Conservation (phyloP, 257 asterid genomes). For the Coffea eugenioides region DNA sequence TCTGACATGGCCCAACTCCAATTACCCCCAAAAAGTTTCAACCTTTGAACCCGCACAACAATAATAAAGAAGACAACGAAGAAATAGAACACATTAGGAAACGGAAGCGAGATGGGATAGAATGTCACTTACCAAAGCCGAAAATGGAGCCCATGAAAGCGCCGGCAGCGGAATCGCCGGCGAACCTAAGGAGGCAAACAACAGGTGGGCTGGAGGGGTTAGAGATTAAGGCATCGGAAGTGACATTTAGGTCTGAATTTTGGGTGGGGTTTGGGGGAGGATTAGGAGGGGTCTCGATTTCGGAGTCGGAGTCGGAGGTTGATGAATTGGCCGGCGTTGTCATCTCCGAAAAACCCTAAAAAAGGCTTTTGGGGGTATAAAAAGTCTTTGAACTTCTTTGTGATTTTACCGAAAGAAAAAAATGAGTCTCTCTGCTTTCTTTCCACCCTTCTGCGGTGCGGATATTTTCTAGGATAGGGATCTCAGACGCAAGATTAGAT, state of each 20-base stretch:
- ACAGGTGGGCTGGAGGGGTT: constrained; percentile 55
- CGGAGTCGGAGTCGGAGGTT: constrained; percentile 57
- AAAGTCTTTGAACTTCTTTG: background rate
- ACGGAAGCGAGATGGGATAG: background rate
- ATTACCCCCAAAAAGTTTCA: background rate
- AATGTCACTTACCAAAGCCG: constrained; percentile 54
- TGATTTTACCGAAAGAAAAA: background rate
- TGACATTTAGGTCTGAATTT: constrained; percentile 23
- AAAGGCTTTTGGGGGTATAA: background rate
- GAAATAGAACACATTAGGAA: background rate
- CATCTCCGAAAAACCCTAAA: constrained; percentile 53
- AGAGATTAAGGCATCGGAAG: constrained; percentile 40
- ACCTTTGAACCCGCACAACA: background rate
- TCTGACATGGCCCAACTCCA: background rate
- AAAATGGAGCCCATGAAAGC: constrained; percentile 81
- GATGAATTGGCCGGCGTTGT: constrained; percentile 48
- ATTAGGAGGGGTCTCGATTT: constrained; percentile 32
- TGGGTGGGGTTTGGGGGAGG: constrained; percentile 11
- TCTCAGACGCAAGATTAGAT: background rate
- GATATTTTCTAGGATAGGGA: background rate
- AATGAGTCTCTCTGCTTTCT: background rate
- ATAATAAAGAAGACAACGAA: background rate
- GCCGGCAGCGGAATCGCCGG: constrained; percentile 74
- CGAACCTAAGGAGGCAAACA: constrained; percentile 64
- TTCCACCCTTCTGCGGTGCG: background rate